Conservation (phyloP, 208 protist species). For the Paratrypanosoma confusum region DNA sequence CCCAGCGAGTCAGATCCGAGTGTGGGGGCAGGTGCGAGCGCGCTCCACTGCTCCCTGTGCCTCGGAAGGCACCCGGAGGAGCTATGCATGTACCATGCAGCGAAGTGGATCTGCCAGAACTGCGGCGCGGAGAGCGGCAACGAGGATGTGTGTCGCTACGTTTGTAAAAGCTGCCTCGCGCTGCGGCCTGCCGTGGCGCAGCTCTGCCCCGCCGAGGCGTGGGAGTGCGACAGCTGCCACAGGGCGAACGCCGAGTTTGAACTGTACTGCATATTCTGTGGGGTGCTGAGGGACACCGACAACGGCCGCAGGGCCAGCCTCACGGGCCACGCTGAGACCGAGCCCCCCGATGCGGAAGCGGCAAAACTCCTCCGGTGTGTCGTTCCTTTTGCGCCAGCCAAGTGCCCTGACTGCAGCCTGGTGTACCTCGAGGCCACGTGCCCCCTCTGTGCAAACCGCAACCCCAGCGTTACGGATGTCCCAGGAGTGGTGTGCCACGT, state of each 20-base stretch:
- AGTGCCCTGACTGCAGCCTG: conserved; percentile 44
- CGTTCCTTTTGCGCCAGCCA: conserved; percentile 51
- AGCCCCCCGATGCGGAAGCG: conserved; percentile 4
- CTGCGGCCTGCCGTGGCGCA: conserved; percentile 47
- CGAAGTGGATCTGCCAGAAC: conserved; percentile 40
- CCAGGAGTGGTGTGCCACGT: conserved; percentile 48
- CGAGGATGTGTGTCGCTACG: conserved; percentile 60
- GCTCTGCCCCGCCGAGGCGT: conserved; percentile 41
- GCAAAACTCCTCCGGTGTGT: conserved; percentile 1
- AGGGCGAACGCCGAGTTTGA: conserved; percentile 68
- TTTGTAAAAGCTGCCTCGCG: conserved; percentile 53
- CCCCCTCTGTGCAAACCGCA: conserved; percentile 45
- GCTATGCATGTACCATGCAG: conserved; percentile 23
- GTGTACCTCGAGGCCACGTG: conserved; percentile 67
- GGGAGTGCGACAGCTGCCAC: conserved; percentile 44
- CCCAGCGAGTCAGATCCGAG: no score
- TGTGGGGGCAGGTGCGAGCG: no score
- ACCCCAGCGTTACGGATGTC: conserved; percentile 20
- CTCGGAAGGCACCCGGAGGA: conserved; percentile 47
- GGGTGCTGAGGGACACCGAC: conserved; percentile 3
- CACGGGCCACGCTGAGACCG: conserved; percentile 1
- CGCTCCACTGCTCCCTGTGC: conserved; percentile 51
- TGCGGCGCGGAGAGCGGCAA: conserved; percentile 51
- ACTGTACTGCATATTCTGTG: conserved; percentile 72
- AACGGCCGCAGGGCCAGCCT: not conserved